Evolutionary conservation across 192 early-diverging fungal species (phyloP).

Genomic region (Dimargaris xerosporica): DNA sequence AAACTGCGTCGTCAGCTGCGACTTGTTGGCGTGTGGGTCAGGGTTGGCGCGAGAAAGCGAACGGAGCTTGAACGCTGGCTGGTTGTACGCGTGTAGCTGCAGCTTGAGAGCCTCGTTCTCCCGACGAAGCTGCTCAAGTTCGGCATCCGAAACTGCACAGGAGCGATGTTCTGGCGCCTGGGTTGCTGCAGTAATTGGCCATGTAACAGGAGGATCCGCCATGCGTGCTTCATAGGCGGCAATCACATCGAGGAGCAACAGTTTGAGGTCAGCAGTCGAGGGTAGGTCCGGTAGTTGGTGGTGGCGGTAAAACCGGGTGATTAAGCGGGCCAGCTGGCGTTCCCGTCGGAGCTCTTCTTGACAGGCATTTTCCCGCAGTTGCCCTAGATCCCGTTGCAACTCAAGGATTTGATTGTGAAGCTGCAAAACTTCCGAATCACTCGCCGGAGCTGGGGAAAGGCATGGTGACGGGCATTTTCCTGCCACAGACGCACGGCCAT

Average conservation of each 20-base stretch:
- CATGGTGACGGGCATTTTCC: too few species aligned
- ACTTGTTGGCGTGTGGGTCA: not conserved
- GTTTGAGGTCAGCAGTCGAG: not conserved
- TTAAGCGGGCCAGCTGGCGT: not conserved
- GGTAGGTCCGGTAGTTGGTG: not conserved
- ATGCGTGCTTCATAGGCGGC: conserved; percentile 4
- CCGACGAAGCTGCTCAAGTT: not conserved
- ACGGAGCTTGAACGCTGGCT: not conserved
- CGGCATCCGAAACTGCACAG: not conserved
- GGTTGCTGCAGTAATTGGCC: not conserved
- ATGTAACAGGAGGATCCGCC: not conserved
- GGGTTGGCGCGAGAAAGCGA: too few species aligned
- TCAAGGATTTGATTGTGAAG: not conserved
- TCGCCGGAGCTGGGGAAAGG: too few species aligned
- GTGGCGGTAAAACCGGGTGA: not conserved
- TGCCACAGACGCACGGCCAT: too few species aligned
- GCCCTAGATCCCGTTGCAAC: conserved; percentile 2
- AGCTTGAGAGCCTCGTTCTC: conserved; percentile 3
- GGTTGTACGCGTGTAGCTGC: conserved; percentile 7
- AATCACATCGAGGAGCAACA: not conserved
- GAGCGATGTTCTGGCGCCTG: not conserved
- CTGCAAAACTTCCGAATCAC: not conserved
- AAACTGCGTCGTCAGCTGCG: conserved; percentile 1
- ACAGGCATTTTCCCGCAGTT: too few species aligned
- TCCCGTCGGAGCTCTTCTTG: conserved; percentile 5